Conservation (phyloP, 139 green algal genomes). For the Astrephomene gubernaculifera region DNA sequence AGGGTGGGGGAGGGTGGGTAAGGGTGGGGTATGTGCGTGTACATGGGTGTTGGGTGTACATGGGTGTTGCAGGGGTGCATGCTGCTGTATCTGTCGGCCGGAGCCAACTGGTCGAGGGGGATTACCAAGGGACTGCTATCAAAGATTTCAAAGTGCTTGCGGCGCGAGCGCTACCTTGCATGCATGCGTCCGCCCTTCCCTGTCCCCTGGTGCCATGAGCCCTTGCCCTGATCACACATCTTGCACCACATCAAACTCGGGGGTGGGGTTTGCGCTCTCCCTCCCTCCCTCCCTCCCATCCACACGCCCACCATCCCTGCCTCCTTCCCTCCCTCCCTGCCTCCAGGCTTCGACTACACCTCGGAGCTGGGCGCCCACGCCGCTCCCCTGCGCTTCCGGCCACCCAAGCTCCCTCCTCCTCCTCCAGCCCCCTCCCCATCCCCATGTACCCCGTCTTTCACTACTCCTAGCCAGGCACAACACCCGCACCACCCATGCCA, state of each 20-base stretch:
- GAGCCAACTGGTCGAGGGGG: neutral
- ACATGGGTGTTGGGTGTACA: no score
- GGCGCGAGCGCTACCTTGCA: neutral
- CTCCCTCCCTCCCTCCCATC: neutral
- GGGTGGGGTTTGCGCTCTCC: no score
- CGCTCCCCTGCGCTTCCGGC: constrained; percentile 41
- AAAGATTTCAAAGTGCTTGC: neutral
- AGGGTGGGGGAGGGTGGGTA: neutral
- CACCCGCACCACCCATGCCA: neutral
- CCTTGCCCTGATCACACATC: neutral
- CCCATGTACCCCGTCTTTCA: neutral
- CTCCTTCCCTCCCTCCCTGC: neutral
- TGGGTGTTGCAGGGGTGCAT: no score
- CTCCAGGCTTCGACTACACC: constrained; percentile 74
- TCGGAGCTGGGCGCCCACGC: constrained; percentile 65
- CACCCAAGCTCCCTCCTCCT: neutral
- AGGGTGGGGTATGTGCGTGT: neutral
- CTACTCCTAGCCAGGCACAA: neutral
- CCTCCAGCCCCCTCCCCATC: neutral
- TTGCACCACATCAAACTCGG: neutral
- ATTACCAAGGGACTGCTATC: neutral
- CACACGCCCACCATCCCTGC: neutral
- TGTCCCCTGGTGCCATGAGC: neutral
- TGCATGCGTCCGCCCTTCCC: neutral
- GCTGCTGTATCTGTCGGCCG: no score